phyloP scores from a whole-genome alignment of 1,284 basidiomycete genomes.

The Naganishia cerealis region DNA sequence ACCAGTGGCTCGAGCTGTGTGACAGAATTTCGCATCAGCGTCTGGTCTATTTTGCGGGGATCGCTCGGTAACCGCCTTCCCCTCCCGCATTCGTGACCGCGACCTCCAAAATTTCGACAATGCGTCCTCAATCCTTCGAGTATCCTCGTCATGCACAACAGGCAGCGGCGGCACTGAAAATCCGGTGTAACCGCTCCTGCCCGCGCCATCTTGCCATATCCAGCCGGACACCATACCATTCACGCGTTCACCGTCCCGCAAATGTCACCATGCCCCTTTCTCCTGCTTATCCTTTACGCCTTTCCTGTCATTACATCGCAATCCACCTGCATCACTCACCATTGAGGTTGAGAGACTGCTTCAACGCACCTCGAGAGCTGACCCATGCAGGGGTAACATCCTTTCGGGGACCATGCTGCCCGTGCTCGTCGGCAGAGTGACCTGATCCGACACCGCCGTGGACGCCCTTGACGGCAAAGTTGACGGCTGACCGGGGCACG shows the following conservation, averaged over 20 bases:
- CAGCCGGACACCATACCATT: no score
- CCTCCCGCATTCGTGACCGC: no score
- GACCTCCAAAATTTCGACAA: not conserved
- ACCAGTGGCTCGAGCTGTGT: conserved; percentile 56
- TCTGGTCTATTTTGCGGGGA: not conserved
- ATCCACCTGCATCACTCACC: conserved; percentile 60
- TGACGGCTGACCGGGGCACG: conserved; percentile 92
- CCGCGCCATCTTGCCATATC: no score
- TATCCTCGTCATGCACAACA: no score
- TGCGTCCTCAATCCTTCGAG: no score
- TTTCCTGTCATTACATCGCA: conserved; percentile 21
- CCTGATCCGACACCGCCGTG: conserved; percentile 62
- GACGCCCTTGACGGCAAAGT: conserved; percentile 69
- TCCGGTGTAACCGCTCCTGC: no score
- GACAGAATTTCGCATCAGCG: not conserved
- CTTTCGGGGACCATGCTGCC: conserved; percentile 57
- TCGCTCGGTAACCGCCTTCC: not conserved
- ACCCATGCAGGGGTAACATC: conserved; percentile 70
- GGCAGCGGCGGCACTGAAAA: no score
- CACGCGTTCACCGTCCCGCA: not conserved
- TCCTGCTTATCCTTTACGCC: conserved; percentile 47
- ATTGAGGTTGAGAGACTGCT: conserved; percentile 67
- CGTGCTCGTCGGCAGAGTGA: conserved; percentile 65
- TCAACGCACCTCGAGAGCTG: conserved; percentile 51
- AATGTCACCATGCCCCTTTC: not conserved